Base-by-base conservation (phyloP, 345 rosid genomes). In the Pugionium dolabratum region DNA sequence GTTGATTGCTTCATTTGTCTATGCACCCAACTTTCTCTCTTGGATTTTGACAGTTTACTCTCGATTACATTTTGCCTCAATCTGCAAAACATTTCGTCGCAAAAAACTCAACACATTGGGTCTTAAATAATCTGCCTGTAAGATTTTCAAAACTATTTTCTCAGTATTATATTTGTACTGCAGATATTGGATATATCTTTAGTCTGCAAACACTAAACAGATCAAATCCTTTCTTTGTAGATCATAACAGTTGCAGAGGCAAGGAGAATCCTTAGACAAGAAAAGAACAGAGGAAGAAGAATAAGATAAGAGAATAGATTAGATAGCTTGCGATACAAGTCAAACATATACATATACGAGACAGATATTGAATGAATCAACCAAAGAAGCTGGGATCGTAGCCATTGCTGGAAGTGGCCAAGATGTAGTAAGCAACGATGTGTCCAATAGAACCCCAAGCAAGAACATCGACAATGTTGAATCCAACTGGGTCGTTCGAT, bases 381-480 rank as follows among this genome's bases (percentile, higher is more conserved):
- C 65, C 70, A 32, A 90, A 90, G 97, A 87, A 90, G 31, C 74
- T 85, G 26, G 97, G 97, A 60, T 94, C 84, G 50, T 94, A 94
- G 70, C 93, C 97, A 67, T 90, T 94, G 90, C 96, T 86, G 40
- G 91, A 75, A 70, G 99, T 94, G 39, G 99, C 99, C 79, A 94
- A 78, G 84, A 94, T 84, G 77, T 94, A 94, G 74, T 94, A 94
- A 62, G 99, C 99, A 50, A 86, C 95, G 40, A 94, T 87, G 76
- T 94, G 97, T 51, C 99, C 99, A 36, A 94, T 88, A 47, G 97
- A 90, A 1, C 97, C 99, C 99, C 99, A 94, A 37, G 97, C 93
- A 75, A 94, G 95, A 36, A 94, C 99, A 76, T 94, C 99, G 26
- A 94, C 96, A 42, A 94, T 82, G 77, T 94, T 94, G 74, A 94